phyloP scores from a whole-genome alignment of 225 moss, liverwort and hornwort genomes.

The Marchantia paleacea region DNA sequence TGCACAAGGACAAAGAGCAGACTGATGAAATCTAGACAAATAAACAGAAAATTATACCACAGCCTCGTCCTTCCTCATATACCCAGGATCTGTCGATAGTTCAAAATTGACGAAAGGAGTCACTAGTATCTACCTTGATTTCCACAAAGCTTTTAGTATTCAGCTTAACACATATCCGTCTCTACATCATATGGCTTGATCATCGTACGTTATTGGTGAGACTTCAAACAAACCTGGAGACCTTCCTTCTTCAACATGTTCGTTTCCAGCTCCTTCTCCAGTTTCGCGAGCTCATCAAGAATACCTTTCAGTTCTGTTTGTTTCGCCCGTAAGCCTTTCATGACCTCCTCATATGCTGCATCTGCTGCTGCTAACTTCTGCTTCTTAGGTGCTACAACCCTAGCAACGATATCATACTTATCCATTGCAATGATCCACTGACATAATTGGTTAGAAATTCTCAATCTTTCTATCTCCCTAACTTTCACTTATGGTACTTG shows the following conservation, averaged over 20 bases:
- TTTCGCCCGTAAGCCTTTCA: conserved; percentile 65
- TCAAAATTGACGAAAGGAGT: background rate
- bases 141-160: too few relatives aligned
- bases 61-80: background rate
- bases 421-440: conserved; percentile 97
- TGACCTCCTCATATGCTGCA: conserved; percentile 54
- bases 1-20: too few relatives aligned
- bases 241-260: conserved; percentile 91
- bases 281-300: conserved; percentile 59
- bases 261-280: conserved; percentile 75
- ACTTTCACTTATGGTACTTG: too few relatives aligned
- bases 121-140: too few relatives aligned
- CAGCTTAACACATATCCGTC: too few relatives aligned
- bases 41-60: background rate
- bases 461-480: too few relatives aligned
- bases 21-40: background rate
- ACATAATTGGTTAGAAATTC: too few relatives aligned
- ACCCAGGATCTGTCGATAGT: background rate
- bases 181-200: too few relatives aligned
- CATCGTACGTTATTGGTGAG: too few relatives aligned
- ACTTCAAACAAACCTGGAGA: conserved; percentile 49
- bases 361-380: conserved; percentile 66
- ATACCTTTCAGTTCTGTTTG: conserved; percentile 73
- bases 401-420: conserved; percentile 79
- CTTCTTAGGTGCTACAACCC: conserved; percentile 77